phyloP scores from a whole-genome alignment of 805 yeast genomes.

The Myxozyma melibiosi region DNA sequence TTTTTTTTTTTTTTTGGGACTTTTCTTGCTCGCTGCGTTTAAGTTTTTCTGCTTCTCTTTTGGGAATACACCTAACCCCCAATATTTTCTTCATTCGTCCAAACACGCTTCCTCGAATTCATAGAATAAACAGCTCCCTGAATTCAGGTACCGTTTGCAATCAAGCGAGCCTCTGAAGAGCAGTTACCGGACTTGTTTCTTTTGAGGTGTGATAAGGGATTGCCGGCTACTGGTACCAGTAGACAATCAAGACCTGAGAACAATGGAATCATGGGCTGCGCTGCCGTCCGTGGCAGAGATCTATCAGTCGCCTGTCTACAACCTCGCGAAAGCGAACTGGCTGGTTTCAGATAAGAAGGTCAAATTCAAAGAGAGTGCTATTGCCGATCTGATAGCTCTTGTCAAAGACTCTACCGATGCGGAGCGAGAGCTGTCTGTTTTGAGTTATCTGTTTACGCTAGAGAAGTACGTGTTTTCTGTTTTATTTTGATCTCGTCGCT shows the following conservation, averaged over 20 bases:
- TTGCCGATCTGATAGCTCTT: constrained; percentile 3
- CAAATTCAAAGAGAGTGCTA: constrained; percentile 9
- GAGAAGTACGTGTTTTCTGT: constrained; percentile 29
- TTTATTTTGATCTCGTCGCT: constrained; percentile 33
- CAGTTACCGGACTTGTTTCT: too few relatives aligned
- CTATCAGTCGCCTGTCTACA: constrained; percentile 4
- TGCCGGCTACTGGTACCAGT: too few relatives aligned
- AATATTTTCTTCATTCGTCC: too few relatives aligned
- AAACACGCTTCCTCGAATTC: too few relatives aligned
- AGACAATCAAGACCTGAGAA: neutral
- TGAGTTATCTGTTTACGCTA: constrained; percentile 28
- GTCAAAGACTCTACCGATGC: constrained; percentile 9
- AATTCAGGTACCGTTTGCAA: too few relatives aligned
- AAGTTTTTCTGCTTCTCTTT: neutral
- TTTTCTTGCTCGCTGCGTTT: neutral
- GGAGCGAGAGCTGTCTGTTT: constrained; percentile 1
- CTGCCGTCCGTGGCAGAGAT: constrained; percentile 12
- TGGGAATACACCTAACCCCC: constrained; percentile 10
- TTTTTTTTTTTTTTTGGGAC: constrained; percentile 9
- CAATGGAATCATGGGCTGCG: neutral
- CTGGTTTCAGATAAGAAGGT: neutral
- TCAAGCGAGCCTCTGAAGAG: too few relatives aligned
- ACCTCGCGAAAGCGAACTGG: constrained; percentile 21
- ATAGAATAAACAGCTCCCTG: too few relatives aligned
- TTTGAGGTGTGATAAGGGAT: too few relatives aligned